A percentile compares a stretch with the other conserved stretches of the same genome.
phyloP scores from a whole-genome alignment of 1,139 yeast species.

The Geotrichum klebahnii region DNA sequence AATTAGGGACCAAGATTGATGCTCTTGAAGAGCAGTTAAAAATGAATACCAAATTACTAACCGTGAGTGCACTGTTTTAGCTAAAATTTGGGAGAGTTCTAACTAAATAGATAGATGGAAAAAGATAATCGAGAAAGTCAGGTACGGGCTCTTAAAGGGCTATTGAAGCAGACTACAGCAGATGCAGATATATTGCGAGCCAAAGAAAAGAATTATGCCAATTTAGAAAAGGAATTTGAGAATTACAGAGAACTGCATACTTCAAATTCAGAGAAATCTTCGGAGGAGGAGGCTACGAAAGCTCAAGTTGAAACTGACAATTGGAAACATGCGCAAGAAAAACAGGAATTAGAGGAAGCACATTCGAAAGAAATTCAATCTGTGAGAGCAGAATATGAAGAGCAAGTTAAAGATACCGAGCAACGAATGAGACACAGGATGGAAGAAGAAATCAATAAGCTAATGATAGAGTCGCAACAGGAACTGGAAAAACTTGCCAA shows the following conservation, averaged over 20 bases:
- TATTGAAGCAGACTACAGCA: slow-evolving; percentile 12
- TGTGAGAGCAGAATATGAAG: slow-evolving; percentile 10
- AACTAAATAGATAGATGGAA: slow-evolving; percentile 11
- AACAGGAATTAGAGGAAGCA: slow-evolving; percentile 11
- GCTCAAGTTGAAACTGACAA: too few species aligned
- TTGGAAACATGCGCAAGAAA: slow-evolving; percentile 5
- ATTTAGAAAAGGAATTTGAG: slow-evolving; percentile 9
- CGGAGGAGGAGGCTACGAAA: too few species aligned
- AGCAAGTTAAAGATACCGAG: slow-evolving; percentile 9
- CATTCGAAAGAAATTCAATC: slow-evolving; percentile 9
- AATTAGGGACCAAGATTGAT: not conserved
- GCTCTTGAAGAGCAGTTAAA: slow-evolving; percentile 9
- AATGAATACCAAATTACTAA: too few species aligned
- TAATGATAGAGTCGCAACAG: slow-evolving; percentile 10
- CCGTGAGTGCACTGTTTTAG: too few species aligned
- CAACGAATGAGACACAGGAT: slow-evolving; percentile 9
- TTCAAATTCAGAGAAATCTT: not conserved
- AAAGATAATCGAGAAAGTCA: slow-evolving; percentile 18
- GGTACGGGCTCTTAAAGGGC: slow-evolving; percentile 13
- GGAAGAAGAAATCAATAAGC: slow-evolving; percentile 15
- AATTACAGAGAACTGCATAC: not conserved
- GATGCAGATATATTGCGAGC: slow-evolving; percentile 11
- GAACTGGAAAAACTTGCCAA: slow-evolving; percentile 13
- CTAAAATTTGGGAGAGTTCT: too few species aligned
- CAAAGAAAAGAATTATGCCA: slow-evolving; percentile 2